A percentile compares a stretch with the other conserved stretches of the same genome.
Evolutionary conservation across 192 early-diverging fungal genomes (phyloP).

Genomic region (Chytriomyces hyalinus): DNA sequence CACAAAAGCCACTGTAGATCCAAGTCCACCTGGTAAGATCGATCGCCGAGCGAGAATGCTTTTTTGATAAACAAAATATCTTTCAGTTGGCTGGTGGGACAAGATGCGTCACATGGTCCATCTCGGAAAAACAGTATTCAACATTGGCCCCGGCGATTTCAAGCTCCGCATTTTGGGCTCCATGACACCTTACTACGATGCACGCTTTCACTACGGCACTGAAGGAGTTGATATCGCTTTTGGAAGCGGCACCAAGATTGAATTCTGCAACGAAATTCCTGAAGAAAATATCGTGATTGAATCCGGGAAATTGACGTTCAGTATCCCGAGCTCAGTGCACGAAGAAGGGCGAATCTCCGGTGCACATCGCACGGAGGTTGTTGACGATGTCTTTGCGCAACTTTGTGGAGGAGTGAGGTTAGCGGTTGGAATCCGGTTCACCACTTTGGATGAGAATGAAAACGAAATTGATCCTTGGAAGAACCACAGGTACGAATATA

Average conservation of each 20-base stretch:
- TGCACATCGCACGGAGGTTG: conserved; percentile 11
- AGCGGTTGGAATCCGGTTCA: conserved; percentile 46
- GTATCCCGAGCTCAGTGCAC: conserved; percentile 33
- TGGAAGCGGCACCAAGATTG: conserved; percentile 47
- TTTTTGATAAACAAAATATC: not conserved
- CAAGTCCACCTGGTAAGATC: conserved; percentile 44
- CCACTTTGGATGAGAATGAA: conserved; percentile 11
- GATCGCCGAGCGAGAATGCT: not conserved
- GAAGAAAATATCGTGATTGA: conserved; percentile 52
- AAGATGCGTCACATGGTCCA: conserved; percentile 60
- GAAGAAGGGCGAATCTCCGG: conserved; percentile 27
- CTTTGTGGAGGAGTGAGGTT: conserved; percentile 54
- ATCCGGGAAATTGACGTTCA: conserved; percentile 47
- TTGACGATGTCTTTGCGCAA: conserved; percentile 37
- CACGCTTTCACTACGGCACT: conserved; percentile 46
- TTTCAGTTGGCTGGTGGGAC: conserved; percentile 62
- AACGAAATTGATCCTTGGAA: conserved; percentile 25
- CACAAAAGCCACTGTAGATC: conserved; percentile 56
- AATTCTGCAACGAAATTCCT: conserved; percentile 28
- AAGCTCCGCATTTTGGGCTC: conserved; percentile 52
- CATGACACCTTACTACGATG: conserved; percentile 52
- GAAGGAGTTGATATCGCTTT: conserved; percentile 53
- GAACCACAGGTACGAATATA: conserved; percentile 31
- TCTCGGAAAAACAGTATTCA: conserved; percentile 43
- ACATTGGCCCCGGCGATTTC: conserved; percentile 51